These are phyloP conservation scores for Dissoconium aciculare DNA, from an alignment of 2,329 filamentous ascomycete species.

Conservation along the genomic window DNA sequence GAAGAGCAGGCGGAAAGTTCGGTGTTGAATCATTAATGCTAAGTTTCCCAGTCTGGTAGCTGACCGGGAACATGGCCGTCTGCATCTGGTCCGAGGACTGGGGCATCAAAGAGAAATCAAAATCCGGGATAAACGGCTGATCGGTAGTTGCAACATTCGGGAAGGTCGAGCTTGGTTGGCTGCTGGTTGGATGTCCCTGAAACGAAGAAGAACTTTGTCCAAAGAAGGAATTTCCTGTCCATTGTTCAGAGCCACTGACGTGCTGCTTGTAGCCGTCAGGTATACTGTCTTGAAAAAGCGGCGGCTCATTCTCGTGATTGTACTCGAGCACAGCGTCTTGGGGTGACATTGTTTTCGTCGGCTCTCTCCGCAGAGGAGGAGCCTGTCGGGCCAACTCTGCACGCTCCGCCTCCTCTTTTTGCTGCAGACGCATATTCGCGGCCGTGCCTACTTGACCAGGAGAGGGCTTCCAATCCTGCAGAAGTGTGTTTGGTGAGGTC, in stretches of 20 bases:
- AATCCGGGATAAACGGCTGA: constrained; percentile 16
- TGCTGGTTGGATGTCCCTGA: constrained; percentile 29
- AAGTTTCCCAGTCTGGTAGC: constrained; percentile 19
- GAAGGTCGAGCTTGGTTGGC: constrained; percentile 29
- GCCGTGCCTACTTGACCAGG: constrained; percentile 38
- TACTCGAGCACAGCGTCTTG: constrained; percentile 85
- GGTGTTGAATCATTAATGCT: constrained; percentile 30
- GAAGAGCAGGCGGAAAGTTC: constrained; percentile 44
- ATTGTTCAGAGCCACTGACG: constrained; percentile 23
- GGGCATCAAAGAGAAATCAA: constrained; percentile 25
- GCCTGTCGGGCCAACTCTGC: constrained; percentile 21
- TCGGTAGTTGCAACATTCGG: constrained; percentile 28
- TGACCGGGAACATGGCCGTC: constrained; percentile 12
- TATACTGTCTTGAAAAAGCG: constrained; percentile 51
- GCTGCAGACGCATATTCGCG: constrained; percentile 45
- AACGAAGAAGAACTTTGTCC: constrained; percentile 30
- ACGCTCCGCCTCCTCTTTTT: constrained; percentile 46
- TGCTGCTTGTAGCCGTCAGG: constrained; percentile 23
- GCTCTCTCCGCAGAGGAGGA: constrained; percentile 22
- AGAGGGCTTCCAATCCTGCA: constrained; percentile 30
- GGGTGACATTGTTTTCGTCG: constrained; percentile 75
- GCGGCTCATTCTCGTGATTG: constrained; percentile 52
- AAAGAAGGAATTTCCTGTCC: constrained; percentile 31
- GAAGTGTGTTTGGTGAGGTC: constrained; percentile 38
- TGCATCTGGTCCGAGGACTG: constrained; percentile 11